Evolutionary conservation across 768 basidiomycete genomes (phyloP), one percentile per base, ranked within the genome.

Genomic region (Suillus sp.): DNA sequence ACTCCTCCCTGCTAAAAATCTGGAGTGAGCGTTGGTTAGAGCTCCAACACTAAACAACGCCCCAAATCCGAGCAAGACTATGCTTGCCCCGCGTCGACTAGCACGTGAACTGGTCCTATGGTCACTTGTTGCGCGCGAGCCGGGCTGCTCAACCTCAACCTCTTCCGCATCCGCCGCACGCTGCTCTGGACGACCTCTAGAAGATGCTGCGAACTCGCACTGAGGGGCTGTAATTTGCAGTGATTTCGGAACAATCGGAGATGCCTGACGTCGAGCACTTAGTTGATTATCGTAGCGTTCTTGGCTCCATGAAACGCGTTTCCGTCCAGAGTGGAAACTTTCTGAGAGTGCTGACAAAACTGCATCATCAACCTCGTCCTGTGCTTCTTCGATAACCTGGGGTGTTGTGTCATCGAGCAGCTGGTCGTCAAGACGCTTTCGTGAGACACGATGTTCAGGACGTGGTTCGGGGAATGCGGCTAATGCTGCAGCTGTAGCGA

Each of bases 1-100:
- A n/a, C 72, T 69, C 18, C 69, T 72, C 20, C 66, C 74, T 0
- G 74, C 60, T 8, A 72, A 62, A 14, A 74, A 62, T 8, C 74
- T 70, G 27, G 70, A 70, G 50, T 70, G 66, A 37, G 68, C 73
- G 10, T 75, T 73, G 4, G 78, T 72, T 56, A 88, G 72, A 35
- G 83, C 78, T 3, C 89, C 87, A 14, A 92, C 69, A 0, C 92
- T 83, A 67, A 93, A 89, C 64, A 97, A 76, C 13, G 87, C 80
- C 79, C 92, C 93, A 13, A 85, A 80, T 42, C 91, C 85, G 65
- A 97, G 79, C 68, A 97, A 92, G 22, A 96, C 85, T 79, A 96
- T 88, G 2, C 86, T 87, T 6, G 90, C 89, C 35, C 89, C 85
- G 65, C 86, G 83, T 64, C 86, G 83, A 68, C 86, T 89, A 9